phyloP scores from a whole-genome alignment of 371 early-diverging fungal species.

The Racocetra persica region DNA sequence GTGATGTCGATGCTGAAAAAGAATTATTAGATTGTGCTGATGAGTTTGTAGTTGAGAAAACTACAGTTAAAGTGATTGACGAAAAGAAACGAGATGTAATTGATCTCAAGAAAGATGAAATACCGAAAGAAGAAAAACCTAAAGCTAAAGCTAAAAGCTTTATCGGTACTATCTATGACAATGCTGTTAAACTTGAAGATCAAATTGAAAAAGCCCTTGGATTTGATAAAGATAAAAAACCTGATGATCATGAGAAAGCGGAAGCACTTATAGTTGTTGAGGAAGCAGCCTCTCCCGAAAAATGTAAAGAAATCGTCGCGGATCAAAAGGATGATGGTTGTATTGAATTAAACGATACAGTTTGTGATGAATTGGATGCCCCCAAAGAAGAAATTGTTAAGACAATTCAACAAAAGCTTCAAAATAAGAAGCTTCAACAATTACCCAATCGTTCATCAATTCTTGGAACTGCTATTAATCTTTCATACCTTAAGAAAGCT shows the following conservation, averaged over 20 bases:
- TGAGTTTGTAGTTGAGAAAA: not conserved
- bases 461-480: not conserved
- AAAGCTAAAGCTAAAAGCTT: not conserved
- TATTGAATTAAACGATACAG: too few species aligned
- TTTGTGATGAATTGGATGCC: too few species aligned
- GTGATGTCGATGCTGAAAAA: not conserved
- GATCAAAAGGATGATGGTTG: too few species aligned
- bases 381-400: too few species aligned
- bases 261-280: not conserved
- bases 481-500: too few species aligned
- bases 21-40: not conserved
- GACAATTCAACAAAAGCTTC: too few species aligned
- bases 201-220: not conserved
- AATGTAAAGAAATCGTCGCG: too few species aligned
- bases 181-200: not conserved
- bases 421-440: too few species aligned
- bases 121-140: too few species aligned
- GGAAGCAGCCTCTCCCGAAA: too few species aligned
- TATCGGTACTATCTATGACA: not conserved
- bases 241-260: not conserved
- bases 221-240: not conserved
- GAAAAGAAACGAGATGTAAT: not conserved
- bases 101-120: not conserved
- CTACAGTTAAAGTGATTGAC: too few species aligned
- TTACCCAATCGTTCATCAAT: too few species aligned